Conservation (phyloP, 2,329 filamentous ascomycete species). For the Colletotrichum cuscutae region DNA sequence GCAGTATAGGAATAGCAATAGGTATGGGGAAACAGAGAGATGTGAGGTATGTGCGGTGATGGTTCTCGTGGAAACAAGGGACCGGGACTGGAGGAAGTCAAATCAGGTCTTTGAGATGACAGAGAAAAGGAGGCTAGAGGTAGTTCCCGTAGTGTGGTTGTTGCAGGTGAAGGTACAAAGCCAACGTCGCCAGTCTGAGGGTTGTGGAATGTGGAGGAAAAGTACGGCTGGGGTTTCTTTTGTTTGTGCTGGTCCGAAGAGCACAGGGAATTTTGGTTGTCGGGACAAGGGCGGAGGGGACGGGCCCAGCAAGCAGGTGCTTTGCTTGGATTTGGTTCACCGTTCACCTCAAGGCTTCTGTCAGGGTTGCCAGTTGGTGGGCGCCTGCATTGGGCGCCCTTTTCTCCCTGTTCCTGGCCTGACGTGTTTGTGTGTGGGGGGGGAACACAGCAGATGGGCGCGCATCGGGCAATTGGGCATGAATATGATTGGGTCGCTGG, state of each 20-base stretch:
- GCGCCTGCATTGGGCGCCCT: constrained; percentile 3
- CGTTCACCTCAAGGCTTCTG: background rate
- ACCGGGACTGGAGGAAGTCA: background rate
- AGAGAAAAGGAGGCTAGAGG: background rate
- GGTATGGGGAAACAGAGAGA: background rate
- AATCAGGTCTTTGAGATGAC: background rate
- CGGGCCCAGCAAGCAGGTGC: background rate
- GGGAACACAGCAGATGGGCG: background rate
- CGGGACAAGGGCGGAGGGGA: constrained; percentile 28
- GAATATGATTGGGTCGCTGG: constrained; percentile 21
- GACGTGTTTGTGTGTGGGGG: background rate
- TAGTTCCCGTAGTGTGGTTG: constrained; percentile 14
- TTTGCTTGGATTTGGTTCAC: background rate
- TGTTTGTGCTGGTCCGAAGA: constrained; percentile 7
- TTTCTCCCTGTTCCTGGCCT: background rate
- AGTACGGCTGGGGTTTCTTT: constrained; percentile 9
- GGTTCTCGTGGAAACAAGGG: constrained; percentile 28
- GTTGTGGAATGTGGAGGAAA: background rate
- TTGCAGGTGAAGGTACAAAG: constrained; percentile 5
- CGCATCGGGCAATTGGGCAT: constrained; percentile 2
- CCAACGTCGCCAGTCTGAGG: constrained; percentile 11
- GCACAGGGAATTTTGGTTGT: constrained; percentile 34
- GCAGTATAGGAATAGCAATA: background rate
- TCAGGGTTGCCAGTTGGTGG: background rate
- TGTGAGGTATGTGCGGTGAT: constrained; percentile 23